Base-by-base conservation (phyloP, 768 basidiomycete species). In the Leccinum truebloodii region DNA sequence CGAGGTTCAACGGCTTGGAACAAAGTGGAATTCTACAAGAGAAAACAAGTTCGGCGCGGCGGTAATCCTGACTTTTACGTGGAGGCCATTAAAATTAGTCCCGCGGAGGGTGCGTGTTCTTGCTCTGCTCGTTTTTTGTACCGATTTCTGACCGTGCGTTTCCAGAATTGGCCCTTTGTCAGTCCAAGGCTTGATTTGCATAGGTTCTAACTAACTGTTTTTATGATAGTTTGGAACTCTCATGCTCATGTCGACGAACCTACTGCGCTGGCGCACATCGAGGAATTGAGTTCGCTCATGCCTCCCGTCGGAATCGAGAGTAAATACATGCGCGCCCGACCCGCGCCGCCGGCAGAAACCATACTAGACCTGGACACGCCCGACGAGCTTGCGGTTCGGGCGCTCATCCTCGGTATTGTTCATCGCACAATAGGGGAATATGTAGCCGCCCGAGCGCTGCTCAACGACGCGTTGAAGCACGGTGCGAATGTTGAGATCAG, bases 11-110 rank as follows among this genome's bases (percentile, higher is more conserved):
- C 14, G 37, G 13, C 18, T 52, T 54, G 46, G 9, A 10, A 59
- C 58, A 12, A 63, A 93, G 91, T 93, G 67, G 81, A 80, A 1
- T 91, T 90, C 67, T 92, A 90, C 71, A 83, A 86, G 70, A 80
- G 81, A 67, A 92, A 92, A 67, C 87, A 89, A 63, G 69, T 65
- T 41, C 74, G 83, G 30, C 72, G 77, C 35, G 85, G 85, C 1
- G 84, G 85, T 4, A 79, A 83, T 26, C 80, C 83, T 56, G 73
- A 69, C 5, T 69, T 76, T 28, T 92, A 76, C 62, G 81, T 80
- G 0, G 76, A 86, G 46, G 77, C 78, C 6, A 83, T 91, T 37
- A 82, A 76, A 61, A 86, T 93, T 28, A 88, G 83, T 69, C 80
- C 86, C 7, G 87, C 89, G 3, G 89, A 92, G 73, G 88, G 88